Conservation (phyloP, 1,139 yeast species). For the Hyphopichia burtonii region DNA sequence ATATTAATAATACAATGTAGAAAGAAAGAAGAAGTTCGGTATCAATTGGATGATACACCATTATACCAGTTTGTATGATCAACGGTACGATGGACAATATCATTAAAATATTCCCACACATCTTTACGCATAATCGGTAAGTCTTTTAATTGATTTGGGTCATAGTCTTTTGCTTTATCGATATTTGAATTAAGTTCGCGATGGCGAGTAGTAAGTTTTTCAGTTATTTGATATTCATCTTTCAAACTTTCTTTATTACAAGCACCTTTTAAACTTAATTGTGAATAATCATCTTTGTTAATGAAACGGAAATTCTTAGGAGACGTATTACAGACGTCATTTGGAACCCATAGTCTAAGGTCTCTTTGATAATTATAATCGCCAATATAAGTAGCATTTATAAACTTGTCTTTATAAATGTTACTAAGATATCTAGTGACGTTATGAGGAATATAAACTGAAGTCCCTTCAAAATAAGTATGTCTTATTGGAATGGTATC, state of each 20-base stretch:
- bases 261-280: constrained; percentile 26
- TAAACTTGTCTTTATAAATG: constrained; percentile 33
- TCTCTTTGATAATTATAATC: constrained; percentile 40
- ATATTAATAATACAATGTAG: neutral
- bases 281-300: constrained; percentile 12
- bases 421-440: constrained; percentile 39
- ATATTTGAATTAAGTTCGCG: constrained; percentile 19
- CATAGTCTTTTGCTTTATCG: constrained; percentile 21
- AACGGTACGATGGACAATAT: constrained; percentile 21
- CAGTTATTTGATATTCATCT: constrained; percentile 34
- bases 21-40: neutral
- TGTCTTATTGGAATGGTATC: constrained; percentile 54
- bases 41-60: neutral
- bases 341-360: constrained; percentile 45
- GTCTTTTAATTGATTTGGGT: constrained; percentile 20
- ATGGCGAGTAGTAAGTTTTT: constrained; percentile 24
- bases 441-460: constrained; percentile 54
- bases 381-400: constrained; percentile 27
- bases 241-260: constrained; percentile 23
- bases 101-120: constrained; percentile 39
- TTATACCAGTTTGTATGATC: constrained; percentile 25
- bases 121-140: constrained; percentile 37
- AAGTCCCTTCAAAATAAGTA: constrained; percentile 57
- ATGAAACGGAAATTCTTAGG: constrained; percentile 26
- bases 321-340: constrained; percentile 21